Percentiles rank a stretch among this genome's conserved stretches.
These are phyloP conservation scores for Phylloporus sp. DNA, from an alignment of 768 basidiomycete species.

Conservation along the genomic window DNA sequence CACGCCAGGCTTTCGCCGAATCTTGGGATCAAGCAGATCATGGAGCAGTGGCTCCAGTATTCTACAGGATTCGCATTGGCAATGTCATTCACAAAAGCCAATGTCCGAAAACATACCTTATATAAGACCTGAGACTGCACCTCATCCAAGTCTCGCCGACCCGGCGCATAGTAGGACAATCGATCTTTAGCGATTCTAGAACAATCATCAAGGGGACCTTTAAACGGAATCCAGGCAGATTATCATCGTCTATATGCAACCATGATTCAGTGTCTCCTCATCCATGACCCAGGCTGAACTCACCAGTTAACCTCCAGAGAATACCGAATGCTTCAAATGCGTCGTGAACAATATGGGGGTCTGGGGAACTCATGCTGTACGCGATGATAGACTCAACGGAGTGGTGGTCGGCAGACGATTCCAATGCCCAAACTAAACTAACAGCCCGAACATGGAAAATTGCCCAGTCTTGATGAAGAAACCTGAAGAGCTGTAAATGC, in stretches of 20 bases:
- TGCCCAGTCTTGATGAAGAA: slow-evolving; percentile 60
- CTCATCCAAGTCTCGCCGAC: slow-evolving; percentile 97
- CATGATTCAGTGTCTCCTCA: slow-evolving; percentile 4
- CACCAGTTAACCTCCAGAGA: slow-evolving; percentile 86
- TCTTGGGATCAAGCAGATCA: slow-evolving; percentile 67
- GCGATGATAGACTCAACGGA: slow-evolving; percentile 80
- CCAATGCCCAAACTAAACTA: slow-evolving; percentile 76
- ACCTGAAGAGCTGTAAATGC: slow-evolving; percentile 57
- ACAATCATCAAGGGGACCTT: slow-evolving; percentile 85
- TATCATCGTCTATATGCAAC: slow-evolving; percentile 58
- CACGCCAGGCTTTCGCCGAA: slow-evolving; percentile 46
- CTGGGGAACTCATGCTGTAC: slow-evolving; percentile 57
- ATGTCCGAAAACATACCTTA: slow-evolving; percentile 50
- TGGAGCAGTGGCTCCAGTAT: slow-evolving; percentile 83
- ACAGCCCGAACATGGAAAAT: slow-evolving; percentile 80
- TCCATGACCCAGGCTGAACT: slow-evolving; percentile 11
- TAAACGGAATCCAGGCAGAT: slow-evolving; percentile 77
- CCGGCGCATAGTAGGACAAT: slow-evolving; percentile 68
- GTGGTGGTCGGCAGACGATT: slow-evolving; percentile 46
- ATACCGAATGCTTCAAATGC: slow-evolving; percentile 88
- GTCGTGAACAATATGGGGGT: slow-evolving; percentile 43
- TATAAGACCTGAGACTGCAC: slow-evolving; percentile 85
- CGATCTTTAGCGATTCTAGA: slow-evolving; percentile 73
- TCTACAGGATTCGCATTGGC: slow-evolving; percentile 36
- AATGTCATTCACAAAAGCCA: neutral